A percentile compares a stretch with the other conserved stretches of the same genome.
These are phyloP conservation scores for Arthrobotrys entomopaga DNA, from an alignment of 2,329 filamentous ascomycete genomes.

Conservation along the genomic window DNA sequence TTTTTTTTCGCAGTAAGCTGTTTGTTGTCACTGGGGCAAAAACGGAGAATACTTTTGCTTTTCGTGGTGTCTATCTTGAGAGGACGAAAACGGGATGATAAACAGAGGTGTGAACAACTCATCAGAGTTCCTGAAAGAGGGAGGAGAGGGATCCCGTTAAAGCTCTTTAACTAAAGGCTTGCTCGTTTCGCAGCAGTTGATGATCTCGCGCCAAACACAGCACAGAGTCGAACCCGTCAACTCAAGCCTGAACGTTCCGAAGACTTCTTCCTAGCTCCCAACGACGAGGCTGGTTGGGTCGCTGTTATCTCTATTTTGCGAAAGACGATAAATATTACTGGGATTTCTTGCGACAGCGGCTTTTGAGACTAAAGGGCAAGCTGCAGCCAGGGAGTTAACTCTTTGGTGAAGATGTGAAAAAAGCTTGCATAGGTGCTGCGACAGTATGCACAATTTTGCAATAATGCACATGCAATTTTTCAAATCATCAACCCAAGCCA, in stretches of 20 bases:
- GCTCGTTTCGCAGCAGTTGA: conserved; percentile 37
- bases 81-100: conserved; percentile 33
- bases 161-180: conserved; percentile 46
- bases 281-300: conserved; percentile 22
- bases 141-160: conserved; percentile 39
- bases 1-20: conserved; percentile 16
- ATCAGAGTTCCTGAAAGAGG: conserved; percentile 36
- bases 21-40: conserved; percentile 49
- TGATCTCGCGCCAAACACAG: conserved; percentile 28
- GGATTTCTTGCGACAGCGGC: conserved; percentile 33
- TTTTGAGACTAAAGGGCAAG: conserved; percentile 44
- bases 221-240: conserved; percentile 36
- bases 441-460: conserved; percentile 53
- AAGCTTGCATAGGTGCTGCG: conserved; percentile 52
- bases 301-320: conserved; percentile 21
- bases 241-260: conserved; percentile 44
- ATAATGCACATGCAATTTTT: conserved; percentile 52
- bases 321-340: conserved; percentile 41
- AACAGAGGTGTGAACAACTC: conserved; percentile 51
- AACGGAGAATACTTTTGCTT: conserved; percentile 11
- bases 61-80: conserved; percentile 41
- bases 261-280: conserved; percentile 30
- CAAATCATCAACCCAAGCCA: conserved; percentile 23
- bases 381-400: conserved; percentile 37
- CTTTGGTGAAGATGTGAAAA: conserved; percentile 53